Conservation (phyloP, 164 flowering plant genomes). For the Aristolochia fimbriata region DNA sequence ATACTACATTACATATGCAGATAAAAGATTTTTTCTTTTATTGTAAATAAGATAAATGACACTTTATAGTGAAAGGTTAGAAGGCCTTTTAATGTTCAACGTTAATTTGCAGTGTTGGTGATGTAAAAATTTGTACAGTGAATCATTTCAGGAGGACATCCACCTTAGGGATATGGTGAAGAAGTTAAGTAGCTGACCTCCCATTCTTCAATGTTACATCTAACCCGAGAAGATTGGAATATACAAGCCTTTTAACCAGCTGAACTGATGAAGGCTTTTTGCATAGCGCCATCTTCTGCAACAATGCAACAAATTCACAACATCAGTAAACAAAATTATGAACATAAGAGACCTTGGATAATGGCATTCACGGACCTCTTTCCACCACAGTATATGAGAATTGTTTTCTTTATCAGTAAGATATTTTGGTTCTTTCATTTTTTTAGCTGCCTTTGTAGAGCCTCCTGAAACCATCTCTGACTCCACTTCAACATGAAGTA, state of each 20-base stretch:
- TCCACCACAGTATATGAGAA: conserved; percentile 85
- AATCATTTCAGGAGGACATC: too few species aligned
- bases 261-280: conserved; percentile 66
- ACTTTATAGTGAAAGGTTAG: too few species aligned
- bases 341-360: background rate
- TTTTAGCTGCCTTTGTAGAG: conserved; percentile 31
- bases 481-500: conserved; percentile 25
- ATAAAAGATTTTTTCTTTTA: too few species aligned
- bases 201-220: conserved; percentile 74
- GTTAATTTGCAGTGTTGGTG: background rate
- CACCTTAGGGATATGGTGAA: too few species aligned
- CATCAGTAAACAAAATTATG: background rate
- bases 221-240: conserved; percentile 73
- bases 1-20: too few species aligned
- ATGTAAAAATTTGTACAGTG: background rate
- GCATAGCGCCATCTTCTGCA: conserved; percentile 68
- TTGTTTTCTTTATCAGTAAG: conserved; percentile 41
- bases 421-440: conserved; percentile 25
- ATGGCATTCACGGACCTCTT: conserved; percentile 45
- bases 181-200: conserved; percentile 26
- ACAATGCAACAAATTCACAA: conserved; percentile 24
- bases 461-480: conserved; percentile 27
- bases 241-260: conserved; percentile 58
- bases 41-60: too few species aligned
- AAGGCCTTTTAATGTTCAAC: too few species aligned